phyloP scores from a whole-genome alignment of 2,329 filamentous ascomycete species.

The Shiraia sp. region DNA sequence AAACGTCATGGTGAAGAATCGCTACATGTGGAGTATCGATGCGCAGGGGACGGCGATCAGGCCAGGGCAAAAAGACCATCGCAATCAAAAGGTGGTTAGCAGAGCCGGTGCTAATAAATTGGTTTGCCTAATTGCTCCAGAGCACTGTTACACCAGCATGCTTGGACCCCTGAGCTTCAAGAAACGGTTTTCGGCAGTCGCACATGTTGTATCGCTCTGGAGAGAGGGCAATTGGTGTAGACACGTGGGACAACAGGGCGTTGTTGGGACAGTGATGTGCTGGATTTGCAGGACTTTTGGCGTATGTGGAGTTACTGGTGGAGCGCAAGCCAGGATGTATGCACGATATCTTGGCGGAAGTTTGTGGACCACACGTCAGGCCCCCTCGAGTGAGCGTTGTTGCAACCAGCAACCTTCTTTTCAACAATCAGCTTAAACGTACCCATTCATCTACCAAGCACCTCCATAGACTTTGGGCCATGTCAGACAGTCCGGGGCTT shows the following conservation, averaged over 20 bases:
- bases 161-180: constrained; percentile 1
- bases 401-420: constrained; percentile 6
- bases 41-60: constrained; percentile 14
- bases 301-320: constrained; percentile 21
- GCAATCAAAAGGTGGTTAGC: constrained; percentile 15
- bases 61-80: constrained; percentile 14
- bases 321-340: constrained; percentile 14
- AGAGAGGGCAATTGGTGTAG: constrained; percentile 9
- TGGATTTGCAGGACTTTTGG: constrained; percentile 23
- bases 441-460: constrained; percentile 1
- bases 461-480: constrained; percentile 2
- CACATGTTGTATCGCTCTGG: constrained; percentile 2
- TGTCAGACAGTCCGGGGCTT: neutral
- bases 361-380: constrained; percentile 20
- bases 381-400: constrained; percentile 19
- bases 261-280: constrained; percentile 22
- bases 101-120: constrained; percentile 18
- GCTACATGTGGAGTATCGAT: constrained; percentile 1
- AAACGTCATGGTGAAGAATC: constrained; percentile 7
- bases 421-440: constrained; percentile 1
- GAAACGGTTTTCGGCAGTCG: neutral
- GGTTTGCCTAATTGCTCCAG: constrained; percentile 13
- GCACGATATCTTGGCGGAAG: constrained; percentile 32
- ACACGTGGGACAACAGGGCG: constrained; percentile 15
- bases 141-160: constrained; percentile 7